Evolutionary conservation across 2,329 filamentous ascomycete genomes (phyloP).

Genomic region (Neonectria punicea): DNA sequence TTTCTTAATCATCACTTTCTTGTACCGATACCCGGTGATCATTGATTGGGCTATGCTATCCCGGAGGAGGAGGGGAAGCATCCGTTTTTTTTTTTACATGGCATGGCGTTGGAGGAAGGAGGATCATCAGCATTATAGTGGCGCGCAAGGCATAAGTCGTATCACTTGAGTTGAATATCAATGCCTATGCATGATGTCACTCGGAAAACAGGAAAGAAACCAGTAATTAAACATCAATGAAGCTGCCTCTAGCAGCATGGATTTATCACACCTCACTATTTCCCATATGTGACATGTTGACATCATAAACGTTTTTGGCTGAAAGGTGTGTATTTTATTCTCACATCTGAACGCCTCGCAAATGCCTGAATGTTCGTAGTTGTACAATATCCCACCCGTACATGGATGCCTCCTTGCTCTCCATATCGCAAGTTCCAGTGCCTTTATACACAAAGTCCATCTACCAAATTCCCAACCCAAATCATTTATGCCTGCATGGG

Average conservation of each 20-base stretch:
- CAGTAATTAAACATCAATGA: not conserved
- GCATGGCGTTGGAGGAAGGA: slow-evolving; percentile 37
- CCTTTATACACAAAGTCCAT: slow-evolving; percentile 30
- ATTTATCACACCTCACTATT: not conserved
- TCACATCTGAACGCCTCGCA: slow-evolving; percentile 49
- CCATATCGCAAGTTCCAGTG: slow-evolving; percentile 5
- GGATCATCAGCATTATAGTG: slow-evolving; percentile 22
- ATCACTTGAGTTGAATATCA: slow-evolving; percentile 19
- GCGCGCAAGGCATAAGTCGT: slow-evolving; percentile 14
- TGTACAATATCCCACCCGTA: slow-evolving; percentile 47
- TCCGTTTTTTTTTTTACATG: slow-evolving; percentile 33
- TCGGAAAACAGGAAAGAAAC: not conserved
- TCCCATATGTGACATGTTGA: slow-evolving; percentile 19
- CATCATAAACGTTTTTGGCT: slow-evolving; percentile 26
- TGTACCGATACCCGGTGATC: slow-evolving; percentile 39
- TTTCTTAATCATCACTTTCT: slow-evolving; percentile 58
- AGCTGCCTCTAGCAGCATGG: not conserved
- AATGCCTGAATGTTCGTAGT: slow-evolving; percentile 48
- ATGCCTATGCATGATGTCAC: slow-evolving; percentile 9
- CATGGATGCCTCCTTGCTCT: slow-evolving; percentile 26
- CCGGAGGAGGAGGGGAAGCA: slow-evolving; percentile 3
- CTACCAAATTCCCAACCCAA: not conserved
- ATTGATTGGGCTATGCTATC: slow-evolving; percentile 15
- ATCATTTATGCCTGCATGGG: slow-evolving; percentile 68
- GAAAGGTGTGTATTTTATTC: slow-evolving; percentile 40